phyloP scores from a whole-genome alignment of 1,284 basidiomycete species.

The Wolfiporia cocos region DNA sequence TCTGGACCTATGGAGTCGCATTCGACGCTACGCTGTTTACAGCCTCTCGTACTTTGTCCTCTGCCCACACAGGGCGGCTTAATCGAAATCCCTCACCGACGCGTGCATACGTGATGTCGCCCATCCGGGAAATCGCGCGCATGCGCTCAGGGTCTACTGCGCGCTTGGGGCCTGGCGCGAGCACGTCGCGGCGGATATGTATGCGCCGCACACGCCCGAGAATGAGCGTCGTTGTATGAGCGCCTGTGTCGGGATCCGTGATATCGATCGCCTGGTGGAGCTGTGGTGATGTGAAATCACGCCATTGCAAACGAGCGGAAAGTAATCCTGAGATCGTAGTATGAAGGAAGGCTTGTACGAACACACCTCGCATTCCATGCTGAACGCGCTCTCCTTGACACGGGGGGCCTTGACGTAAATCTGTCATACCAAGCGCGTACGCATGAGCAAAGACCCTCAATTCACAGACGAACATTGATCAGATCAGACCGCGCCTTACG shows the following conservation, averaged over 20 bases:
- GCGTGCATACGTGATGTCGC: too few species aligned
- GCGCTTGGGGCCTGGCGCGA: too few species aligned
- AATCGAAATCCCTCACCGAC: too few species aligned
- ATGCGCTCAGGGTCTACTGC: too few species aligned
- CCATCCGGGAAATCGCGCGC: too few species aligned
- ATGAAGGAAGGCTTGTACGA: neutral
- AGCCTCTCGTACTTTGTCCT: too few species aligned
- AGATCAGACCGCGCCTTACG: too few species aligned
- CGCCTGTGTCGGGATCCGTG: slow-evolving; percentile 32
- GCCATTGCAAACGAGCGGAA: neutral
- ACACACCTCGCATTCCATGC: slow-evolving; percentile 66
- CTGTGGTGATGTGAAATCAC: too few species aligned
- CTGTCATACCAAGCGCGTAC: too few species aligned
- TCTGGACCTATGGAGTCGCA: too few species aligned
- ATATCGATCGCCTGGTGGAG: slow-evolving; percentile 46
- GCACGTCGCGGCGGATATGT: slow-evolving; percentile 52
- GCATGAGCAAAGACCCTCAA: neutral
- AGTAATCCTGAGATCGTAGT: neutral
- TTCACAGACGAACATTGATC: neutral
- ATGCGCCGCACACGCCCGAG: slow-evolving; percentile 60
- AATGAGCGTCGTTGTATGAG: slow-evolving; percentile 48
- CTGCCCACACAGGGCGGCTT: too few species aligned
- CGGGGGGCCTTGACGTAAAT: slow-evolving; percentile 51
- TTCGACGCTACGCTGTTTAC: too few species aligned
- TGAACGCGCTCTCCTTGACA: slow-evolving; percentile 67